Evolutionary conservation across 345 rosid genomes (phyloP), one percentile per base, ranked within the genome.

Genomic region (Citrus sp.): DNA sequence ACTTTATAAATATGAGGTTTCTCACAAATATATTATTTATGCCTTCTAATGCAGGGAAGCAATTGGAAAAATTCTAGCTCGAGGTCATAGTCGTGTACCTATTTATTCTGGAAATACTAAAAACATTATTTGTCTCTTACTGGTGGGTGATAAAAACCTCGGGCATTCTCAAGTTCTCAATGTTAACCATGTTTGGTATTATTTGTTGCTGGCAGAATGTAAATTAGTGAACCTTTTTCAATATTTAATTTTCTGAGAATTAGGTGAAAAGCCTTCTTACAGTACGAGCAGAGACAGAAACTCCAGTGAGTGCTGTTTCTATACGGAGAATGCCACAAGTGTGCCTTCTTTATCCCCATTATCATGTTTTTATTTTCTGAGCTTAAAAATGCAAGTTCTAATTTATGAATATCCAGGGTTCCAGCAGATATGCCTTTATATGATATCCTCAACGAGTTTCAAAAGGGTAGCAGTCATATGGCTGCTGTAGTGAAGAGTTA

Each of bases 381-480:
- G 69, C 30, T n/a, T n/a, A 78, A 63, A 59, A 75, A 55, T 71
- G 51, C 37, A 38, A 66, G 65, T 74, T 72, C 79, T 81, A 46
- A 46, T 82, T 38, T 80, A 55, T 42, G 76, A n/a, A 77, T 37
- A 77, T 79, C 78, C 86, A 92, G 97, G 92, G 97, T 91, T 80
- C 92, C 95, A 78, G 88, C 89, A 76, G 86, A 91, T 78, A 93
- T 93, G 97, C 97, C 97, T 67, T 82, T 91, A 82, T 93, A 93
- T 55, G 94, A 93, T 87, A 93, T 93, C 76, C 92, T 93, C 72
- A 93, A 93, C 9, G 93, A 93, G 84, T 93, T 93, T 86, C 97
- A 91, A 83, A 90, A 91, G 84, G 97, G 97, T 72, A 93, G 93
- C 83, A 93, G 95, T 82, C 97, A 93, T 78, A 90, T 93, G 97